Evolutionary conservation across 2,329 filamentous ascomycete species (phyloP).

Genomic region (Cladobotryum mycophilum): DNA sequence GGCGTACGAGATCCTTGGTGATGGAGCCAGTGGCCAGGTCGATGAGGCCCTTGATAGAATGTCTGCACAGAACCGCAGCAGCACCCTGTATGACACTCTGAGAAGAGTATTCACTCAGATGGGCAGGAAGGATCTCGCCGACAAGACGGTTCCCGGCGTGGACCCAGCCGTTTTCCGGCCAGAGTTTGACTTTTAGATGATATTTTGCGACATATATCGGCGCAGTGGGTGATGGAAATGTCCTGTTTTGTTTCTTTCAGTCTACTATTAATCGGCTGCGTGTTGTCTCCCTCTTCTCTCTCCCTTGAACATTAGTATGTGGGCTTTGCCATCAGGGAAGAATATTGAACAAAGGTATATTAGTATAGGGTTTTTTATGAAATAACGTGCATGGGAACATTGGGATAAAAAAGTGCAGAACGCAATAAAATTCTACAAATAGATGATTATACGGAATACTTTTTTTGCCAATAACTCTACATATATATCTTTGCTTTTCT

Average conservation of each 20-base stretch:
- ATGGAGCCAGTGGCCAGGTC: conserved; percentile 32
- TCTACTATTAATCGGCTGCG: neutral
- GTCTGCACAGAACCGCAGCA: conserved; percentile 92
- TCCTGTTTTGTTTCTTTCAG: neutral
- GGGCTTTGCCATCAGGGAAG: conserved; percentile 1
- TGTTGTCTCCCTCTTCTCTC: neutral
- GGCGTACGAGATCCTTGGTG: conserved; percentile 73
- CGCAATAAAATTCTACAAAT: too few relatives aligned
- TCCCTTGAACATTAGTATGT: neutral
- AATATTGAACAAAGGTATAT: too few relatives aligned
- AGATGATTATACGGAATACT: too few relatives aligned
- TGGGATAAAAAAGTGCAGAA: too few relatives aligned
- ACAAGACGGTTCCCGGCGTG: conserved; percentile 82
- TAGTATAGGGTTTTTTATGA: too few relatives aligned
- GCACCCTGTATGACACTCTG: conserved; percentile 92
- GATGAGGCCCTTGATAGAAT: conserved; percentile 79
- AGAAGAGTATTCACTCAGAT: conserved; percentile 94
- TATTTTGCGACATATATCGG: conserved; percentile 1
- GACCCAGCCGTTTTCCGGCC: conserved; percentile 83
- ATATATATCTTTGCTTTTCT: too few relatives aligned
- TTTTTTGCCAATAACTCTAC: too few relatives aligned
- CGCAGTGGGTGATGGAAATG: conserved; percentile 1
- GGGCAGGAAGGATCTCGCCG: conserved; percentile 79
- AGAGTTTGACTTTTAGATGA: conserved; percentile 73
- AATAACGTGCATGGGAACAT: too few relatives aligned